Base-by-base conservation (phyloP, 192 early-diverging fungal genomes). In the Helicostylum pulchrum region DNA sequence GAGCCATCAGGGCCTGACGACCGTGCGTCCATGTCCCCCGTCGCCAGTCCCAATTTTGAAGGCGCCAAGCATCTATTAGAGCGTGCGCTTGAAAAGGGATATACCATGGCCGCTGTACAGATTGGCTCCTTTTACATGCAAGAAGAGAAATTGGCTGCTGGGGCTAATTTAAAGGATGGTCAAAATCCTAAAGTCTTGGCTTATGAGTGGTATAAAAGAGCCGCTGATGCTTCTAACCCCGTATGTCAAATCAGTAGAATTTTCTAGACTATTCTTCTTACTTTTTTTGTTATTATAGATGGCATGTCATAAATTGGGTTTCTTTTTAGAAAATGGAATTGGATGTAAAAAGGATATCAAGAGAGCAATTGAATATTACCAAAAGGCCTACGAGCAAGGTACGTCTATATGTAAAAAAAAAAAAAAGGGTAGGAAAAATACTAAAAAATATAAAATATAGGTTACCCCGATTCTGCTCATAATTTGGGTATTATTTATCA, bases 61-160 rank as follows among this genome's bases (percentile, higher is more conserved):
- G 66, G 73, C 46, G 80, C 80, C 17, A 82, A 82, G 61, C 61
- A 45, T 12, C 70, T 77, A 31, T 76, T 78, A 17, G 78, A 80
- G 31, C 69, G 75, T 54, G 78, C 78, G 26, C 76, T 82, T 32
- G 71, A 77, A 20, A 73, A 78, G 60, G 59, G 70, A 1, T 82
- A 80, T 62, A 62, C 80, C 12, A 80, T 82, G 80, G 80, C 80
- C 21, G 78, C 78, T 36, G 80, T 79, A 19, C 80, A 82, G 56
- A 57, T 80, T 31, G 78, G 78, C 9, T 78, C 76, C 0, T 74
- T 82, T 34, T 82, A 82, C 43, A 56, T 68, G 14, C 78, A 80
- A 57, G 80, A 82, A 63, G 62, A 63, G 23, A 77, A 77, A 49
- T 71, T 76, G 50, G 78, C 78, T 44, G 44, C 43, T 17, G 80